phyloP scores from a whole-genome alignment of 2,329 filamentous ascomycete species.

The Trichoderma sp. region DNA sequence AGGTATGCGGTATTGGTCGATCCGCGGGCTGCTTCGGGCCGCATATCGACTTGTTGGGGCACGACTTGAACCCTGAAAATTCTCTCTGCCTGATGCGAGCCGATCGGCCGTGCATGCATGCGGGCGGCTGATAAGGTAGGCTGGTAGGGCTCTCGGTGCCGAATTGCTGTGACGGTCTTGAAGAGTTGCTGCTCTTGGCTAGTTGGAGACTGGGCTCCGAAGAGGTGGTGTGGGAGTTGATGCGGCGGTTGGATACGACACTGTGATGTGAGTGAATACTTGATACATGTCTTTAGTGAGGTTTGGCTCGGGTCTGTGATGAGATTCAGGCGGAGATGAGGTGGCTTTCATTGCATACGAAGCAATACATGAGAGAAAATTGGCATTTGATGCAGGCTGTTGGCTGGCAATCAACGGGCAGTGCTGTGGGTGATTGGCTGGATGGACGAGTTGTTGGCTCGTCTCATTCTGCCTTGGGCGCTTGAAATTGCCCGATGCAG shows the following conservation, averaged over 20 bases:
- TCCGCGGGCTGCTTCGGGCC: conserved; percentile 9
- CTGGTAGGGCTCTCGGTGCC: background rate
- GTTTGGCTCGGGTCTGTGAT: background rate
- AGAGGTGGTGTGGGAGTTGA: background rate
- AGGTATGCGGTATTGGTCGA: background rate
- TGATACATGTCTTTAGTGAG: background rate
- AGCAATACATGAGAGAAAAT: background rate
- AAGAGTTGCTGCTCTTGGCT: background rate
- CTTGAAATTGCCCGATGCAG: conserved; percentile 1
- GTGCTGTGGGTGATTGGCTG: background rate
- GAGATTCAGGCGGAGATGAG: background rate
- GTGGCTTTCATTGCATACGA: background rate
- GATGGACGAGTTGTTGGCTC: background rate
- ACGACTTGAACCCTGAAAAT: conserved; percentile 3
- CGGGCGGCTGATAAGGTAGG: conserved; percentile 8
- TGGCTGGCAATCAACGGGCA: background rate
- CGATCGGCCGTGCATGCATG: conserved; percentile 23
- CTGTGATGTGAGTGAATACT: background rate
- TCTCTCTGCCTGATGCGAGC: background rate
- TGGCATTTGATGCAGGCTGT: background rate
- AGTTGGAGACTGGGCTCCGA: background rate
- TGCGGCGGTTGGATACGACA: background rate
- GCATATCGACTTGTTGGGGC: background rate
- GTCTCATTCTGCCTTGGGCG: background rate
- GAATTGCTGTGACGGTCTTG: background rate